These are phyloP conservation scores for Vanderwaltozyma polyspora DNA, from an alignment of 805 yeast genomes.

Conservation along the genomic window DNA sequence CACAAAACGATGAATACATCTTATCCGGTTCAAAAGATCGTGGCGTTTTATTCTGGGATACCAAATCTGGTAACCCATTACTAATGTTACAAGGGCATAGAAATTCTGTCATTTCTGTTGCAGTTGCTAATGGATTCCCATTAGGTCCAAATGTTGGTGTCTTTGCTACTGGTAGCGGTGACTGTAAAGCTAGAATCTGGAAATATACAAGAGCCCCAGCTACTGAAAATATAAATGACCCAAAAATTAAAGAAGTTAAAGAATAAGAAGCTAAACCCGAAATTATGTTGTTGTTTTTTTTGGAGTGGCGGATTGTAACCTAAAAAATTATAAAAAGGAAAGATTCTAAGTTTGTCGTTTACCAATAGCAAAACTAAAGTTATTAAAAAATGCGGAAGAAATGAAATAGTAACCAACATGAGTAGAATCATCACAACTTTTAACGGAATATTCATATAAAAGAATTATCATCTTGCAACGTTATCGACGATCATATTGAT, in stretches of 20 bases:
- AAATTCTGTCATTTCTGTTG: conserved; percentile 88
- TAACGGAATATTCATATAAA: too few relatives aligned
- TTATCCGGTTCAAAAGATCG: conserved; percentile 93
- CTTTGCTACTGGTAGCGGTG: conserved; percentile 96
- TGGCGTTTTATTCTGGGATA: conserved; percentile 96
- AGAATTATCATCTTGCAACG: too few relatives aligned
- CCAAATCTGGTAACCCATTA: conserved; percentile 78
- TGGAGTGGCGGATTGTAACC: too few relatives aligned
- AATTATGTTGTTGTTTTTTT: too few relatives aligned
- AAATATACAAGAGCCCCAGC: conserved; percentile 40
- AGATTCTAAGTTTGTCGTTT: too few relatives aligned
- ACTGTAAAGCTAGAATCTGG: conserved; percentile 96
- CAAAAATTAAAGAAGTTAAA: conserved; percentile 12
- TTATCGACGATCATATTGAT: too few relatives aligned
- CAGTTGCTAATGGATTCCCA: conserved; percentile 71
- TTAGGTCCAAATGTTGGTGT: conserved; percentile 52
- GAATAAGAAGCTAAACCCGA: too few relatives aligned
- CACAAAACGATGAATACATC: conserved; percentile 85
- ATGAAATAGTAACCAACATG: too few relatives aligned
- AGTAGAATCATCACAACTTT: too few relatives aligned
- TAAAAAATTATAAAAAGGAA: too few relatives aligned
- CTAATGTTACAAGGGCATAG: conserved; percentile 95
- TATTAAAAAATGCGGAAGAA: too few relatives aligned
- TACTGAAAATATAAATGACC: conserved; percentile 1
- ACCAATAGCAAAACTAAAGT: too few relatives aligned